A percentile compares a stretch with the other conserved stretches of the same genome.
These are phyloP conservation scores for Ceratocystis colombiana DNA, from an alignment of 2,329 filamentous ascomycete genomes.

Conservation along the genomic window DNA sequence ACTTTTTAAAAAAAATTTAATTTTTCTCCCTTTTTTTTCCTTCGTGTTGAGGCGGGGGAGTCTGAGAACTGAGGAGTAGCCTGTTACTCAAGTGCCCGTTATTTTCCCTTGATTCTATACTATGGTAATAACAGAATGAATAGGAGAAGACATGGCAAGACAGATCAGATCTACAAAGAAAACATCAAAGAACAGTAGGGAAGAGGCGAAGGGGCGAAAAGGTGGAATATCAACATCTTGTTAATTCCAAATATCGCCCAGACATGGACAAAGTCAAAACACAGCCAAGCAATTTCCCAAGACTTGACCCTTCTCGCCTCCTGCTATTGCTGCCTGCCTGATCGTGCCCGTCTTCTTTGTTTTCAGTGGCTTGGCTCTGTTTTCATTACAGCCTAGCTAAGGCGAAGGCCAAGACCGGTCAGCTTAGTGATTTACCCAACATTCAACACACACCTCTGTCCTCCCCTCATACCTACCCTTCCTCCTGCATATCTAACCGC, in stretches of 20 bases:
- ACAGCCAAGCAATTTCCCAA: background rate
- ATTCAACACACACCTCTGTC: too few species aligned
- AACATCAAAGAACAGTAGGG: background rate
- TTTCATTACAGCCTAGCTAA: too few species aligned
- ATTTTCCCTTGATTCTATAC: background rate
- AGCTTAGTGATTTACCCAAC: too few species aligned
- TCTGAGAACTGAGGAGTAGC: background rate
- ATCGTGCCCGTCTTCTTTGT: too few species aligned
- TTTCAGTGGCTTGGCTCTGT: too few species aligned
- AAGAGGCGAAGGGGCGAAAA: background rate
- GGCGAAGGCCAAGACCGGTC: too few species aligned
- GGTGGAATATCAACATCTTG: background rate
- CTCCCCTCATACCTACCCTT: too few species aligned
- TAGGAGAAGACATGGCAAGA: too few species aligned
- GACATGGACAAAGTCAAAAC: background rate
- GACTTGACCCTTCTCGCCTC: background rate
- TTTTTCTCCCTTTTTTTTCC: background rate
- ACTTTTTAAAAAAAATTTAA: too few species aligned
- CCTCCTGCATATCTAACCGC: background rate
- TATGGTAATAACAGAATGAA: too few species aligned
- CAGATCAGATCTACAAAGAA: too few species aligned
- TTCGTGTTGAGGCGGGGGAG: background rate
- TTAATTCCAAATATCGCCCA: slow-evolving; percentile 2
- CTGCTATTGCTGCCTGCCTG: too few species aligned
- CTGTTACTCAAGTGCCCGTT: background rate